Conservation (phyloP, 352 stramenopile genomes). For the Pythium sp. region DNA sequence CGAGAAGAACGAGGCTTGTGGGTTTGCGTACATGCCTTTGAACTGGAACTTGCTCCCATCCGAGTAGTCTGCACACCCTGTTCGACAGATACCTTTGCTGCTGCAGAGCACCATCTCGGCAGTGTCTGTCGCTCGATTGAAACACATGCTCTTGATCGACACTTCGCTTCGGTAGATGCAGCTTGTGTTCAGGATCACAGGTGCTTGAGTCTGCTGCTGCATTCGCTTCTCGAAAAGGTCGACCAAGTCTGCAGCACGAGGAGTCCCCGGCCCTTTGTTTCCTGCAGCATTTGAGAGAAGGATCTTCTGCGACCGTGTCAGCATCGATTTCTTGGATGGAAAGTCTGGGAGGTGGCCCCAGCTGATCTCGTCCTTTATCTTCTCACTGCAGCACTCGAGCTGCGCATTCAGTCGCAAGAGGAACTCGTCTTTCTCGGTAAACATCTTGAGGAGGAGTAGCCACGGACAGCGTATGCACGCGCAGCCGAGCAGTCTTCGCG, state of each 20-base stretch:
- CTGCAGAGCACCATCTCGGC: constrained; percentile 72
- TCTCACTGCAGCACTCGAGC: constrained; percentile 69
- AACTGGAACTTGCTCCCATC: constrained; percentile 77
- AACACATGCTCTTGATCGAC: constrained; percentile 82
- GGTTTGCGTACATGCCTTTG: constrained; percentile 71
- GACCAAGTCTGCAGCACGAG: constrained; percentile 41
- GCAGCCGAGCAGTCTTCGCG: constrained; percentile 60
- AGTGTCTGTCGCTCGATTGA: constrained; percentile 60
- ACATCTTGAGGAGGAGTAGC: constrained; percentile 68
- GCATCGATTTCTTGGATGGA: constrained; percentile 48
- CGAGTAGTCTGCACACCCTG: constrained; percentile 60
- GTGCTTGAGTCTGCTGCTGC: constrained; percentile 21
- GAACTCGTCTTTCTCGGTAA: constrained; percentile 69
- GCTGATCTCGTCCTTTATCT: constrained; percentile 69
- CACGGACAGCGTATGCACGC: constrained; percentile 69
- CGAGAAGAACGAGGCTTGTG: constrained; percentile 37
- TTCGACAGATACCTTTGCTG: constrained; percentile 72
- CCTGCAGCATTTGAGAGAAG: constrained; percentile 44
- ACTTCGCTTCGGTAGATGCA: constrained; percentile 81
- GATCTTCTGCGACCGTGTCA: constrained; percentile 70
- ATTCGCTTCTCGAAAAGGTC: constrained; percentile 64
- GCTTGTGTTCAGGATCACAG: constrained; percentile 39
- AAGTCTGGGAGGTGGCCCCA: constrained; percentile 73
- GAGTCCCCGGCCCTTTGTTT: constrained; percentile 29
- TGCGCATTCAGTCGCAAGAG: constrained; percentile 66